These are phyloP conservation scores for Pascua guehoae DNA, from an alignment of 1,284 basidiomycete genomes.

Conservation along the genomic window DNA sequence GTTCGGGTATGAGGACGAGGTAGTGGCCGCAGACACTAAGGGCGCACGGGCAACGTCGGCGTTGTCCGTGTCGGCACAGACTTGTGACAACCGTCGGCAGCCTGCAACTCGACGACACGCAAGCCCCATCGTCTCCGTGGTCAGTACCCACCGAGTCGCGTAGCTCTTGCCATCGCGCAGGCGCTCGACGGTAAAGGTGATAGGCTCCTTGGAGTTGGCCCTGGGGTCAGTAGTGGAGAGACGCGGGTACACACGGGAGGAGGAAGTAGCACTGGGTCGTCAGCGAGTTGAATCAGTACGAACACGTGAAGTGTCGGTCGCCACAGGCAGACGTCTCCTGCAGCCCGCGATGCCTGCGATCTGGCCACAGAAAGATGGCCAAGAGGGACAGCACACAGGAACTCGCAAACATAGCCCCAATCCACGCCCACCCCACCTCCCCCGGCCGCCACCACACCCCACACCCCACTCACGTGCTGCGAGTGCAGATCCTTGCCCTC, in stretches of 20 bases:
- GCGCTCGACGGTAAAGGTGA: conserved; percentile 80
- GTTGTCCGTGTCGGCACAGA: too few species aligned
- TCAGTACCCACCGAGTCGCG: conserved; percentile 20
- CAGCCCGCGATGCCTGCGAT: too few species aligned
- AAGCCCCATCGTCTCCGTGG: neutral
- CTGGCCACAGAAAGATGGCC: too few species aligned
- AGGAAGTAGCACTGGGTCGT: conserved; percentile 44
- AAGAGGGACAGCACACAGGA: too few species aligned
- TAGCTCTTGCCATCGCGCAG: conserved; percentile 60
- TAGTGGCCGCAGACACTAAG: too few species aligned
- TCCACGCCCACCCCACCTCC: too few species aligned
- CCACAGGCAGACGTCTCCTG: too few species aligned
- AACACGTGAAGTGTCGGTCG: neutral
- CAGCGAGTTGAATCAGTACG: neutral
- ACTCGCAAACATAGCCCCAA: too few species aligned
- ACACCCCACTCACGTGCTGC: conserved; percentile 59
- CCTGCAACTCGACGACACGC: too few species aligned
- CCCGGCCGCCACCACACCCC: neutral
- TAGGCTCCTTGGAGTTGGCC: conserved; percentile 70
- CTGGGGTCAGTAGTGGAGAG: conserved; percentile 42
- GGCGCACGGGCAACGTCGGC: too few species aligned
- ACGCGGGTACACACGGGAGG: conserved; percentile 22
- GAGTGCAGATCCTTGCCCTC: conserved; percentile 59
- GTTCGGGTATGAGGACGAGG: too few species aligned
- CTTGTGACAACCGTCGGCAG: too few species aligned